These are phyloP conservation scores for Postia placenta DNA, from an alignment of 768 basidiomycete genomes.

Conservation along the genomic window DNA sequence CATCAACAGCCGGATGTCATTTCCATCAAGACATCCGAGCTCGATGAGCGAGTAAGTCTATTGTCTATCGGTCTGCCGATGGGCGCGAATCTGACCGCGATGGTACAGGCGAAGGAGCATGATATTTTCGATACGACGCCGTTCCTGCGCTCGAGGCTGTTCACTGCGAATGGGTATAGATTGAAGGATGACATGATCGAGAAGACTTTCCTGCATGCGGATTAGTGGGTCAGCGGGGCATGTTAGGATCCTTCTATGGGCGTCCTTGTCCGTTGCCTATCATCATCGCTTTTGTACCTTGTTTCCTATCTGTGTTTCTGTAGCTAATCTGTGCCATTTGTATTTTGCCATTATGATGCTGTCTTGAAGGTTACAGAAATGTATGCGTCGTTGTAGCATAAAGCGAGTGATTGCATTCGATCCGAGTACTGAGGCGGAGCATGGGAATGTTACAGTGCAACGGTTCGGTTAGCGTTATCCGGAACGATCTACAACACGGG, in stretches of 20 bases:
- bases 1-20: conserved; percentile 76
- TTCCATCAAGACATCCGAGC: conserved; percentile 68
- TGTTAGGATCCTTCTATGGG: background rate
- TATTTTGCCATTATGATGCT: too few relatives aligned
- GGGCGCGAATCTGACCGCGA: background rate
- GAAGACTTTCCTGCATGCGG: conserved; percentile 54
- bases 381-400: too few relatives aligned
- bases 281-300: background rate
- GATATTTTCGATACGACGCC: conserved; percentile 89
- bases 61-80: background rate
- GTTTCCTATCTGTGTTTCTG: too few relatives aligned
- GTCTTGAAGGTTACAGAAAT: too few relatives aligned
- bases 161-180: conserved; percentile 85
- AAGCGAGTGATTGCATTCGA: too few relatives aligned
- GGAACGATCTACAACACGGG: too few relatives aligned
- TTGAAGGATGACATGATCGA: conserved; percentile 59
- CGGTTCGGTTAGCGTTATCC: too few relatives aligned
- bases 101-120: conserved; percentile 81
- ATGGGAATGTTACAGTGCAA: too few relatives aligned
- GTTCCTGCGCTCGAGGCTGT: conserved; percentile 82
- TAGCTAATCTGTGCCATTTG: too few relatives aligned
- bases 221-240: too few relatives aligned
- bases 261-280: background rate
- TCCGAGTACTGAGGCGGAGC: too few relatives aligned
- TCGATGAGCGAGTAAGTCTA: conserved; percentile 75